Percentiles rank a stretch among this genome's conserved stretches.
Conservation (phyloP, 1,284 basidiomycete species). For the Sporisorium graminicola region DNA sequence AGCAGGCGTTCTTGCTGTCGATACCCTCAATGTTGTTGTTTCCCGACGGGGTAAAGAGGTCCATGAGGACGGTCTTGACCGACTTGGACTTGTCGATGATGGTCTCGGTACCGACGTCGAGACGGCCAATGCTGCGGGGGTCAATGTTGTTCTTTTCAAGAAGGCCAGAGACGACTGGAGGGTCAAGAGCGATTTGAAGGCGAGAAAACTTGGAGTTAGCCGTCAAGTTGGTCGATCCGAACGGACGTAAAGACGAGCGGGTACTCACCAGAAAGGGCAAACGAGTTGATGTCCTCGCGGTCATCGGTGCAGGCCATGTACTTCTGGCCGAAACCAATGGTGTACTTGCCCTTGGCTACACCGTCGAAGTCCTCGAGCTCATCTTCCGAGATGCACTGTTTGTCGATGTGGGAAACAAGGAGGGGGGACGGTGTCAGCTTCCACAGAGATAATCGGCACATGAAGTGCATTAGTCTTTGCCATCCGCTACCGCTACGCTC, state of each 20-base stretch:
- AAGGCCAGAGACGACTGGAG: slow-evolving; percentile 76
- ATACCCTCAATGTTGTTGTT: slow-evolving; percentile 99
- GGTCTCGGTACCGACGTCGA: slow-evolving; percentile 98
- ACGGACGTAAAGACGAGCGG: too few species aligned
- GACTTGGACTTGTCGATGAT: slow-evolving; percentile 99
- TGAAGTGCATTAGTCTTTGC: neutral
- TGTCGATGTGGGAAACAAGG: neutral
- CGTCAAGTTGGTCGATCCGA: neutral
- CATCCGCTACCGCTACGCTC: neutral
- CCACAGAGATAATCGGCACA: neutral
- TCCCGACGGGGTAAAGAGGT: slow-evolving; percentile 89
- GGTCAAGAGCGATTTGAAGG: neutral
- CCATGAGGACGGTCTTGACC: slow-evolving; percentile 98
- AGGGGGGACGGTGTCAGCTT: slow-evolving; percentile 9
- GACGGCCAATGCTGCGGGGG: slow-evolving; percentile 93
- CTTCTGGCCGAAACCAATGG: slow-evolving; percentile 97
- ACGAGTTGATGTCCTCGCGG: slow-evolving; percentile 96
- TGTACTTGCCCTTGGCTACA: slow-evolving; percentile 97
- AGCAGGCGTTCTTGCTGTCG: slow-evolving; percentile 99
- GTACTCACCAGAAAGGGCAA: slow-evolving; percentile 86
- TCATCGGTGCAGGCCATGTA: slow-evolving; percentile 98
- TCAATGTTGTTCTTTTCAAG: slow-evolving; percentile 96
- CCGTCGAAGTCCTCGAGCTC: slow-evolving; percentile 88
- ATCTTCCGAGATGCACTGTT: slow-evolving; percentile 68
- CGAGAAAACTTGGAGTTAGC: neutral